Evolutionary conservation across 129 eudicot genomes (phyloP).

Genomic region (Tanacetum coccineum): DNA sequence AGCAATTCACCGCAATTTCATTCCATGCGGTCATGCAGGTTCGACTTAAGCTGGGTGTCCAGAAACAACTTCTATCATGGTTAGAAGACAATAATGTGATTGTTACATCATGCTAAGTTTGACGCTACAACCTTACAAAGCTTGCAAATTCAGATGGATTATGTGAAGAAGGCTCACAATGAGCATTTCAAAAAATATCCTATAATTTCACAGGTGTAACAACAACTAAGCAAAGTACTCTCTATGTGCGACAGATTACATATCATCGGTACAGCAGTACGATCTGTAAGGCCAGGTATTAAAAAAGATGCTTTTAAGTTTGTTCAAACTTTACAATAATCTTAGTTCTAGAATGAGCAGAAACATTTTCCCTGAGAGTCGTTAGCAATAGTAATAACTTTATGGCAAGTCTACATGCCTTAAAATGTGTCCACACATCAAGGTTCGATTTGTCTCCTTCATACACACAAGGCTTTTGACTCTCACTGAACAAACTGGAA

Average conservation of each 20-base stretch:
- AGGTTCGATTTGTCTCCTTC: no score
- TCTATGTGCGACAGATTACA: constrained; percentile 8
- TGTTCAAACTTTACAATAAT: no score
- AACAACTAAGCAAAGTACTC: constrained; percentile 3
- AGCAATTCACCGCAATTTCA: constrained; percentile 2
- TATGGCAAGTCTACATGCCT: no score
- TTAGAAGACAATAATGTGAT: constrained; percentile 2
- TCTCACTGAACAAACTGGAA: no score
- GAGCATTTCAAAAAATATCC: background rate
- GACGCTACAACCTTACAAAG: constrained; percentile 19
- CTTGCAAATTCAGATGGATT: constrained; percentile 7
- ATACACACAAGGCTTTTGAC: no score
- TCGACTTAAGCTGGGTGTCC: constrained; percentile 6
- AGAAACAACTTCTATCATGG: constrained; percentile 6
- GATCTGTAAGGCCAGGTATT: constrained; percentile 8
- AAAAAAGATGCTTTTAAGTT: constrained; percentile 10
- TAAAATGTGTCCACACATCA: no score
- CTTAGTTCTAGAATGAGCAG: no score
- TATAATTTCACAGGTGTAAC: constrained; percentile 5
- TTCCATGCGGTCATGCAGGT: background rate
- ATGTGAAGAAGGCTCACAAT: constrained; percentile 8
- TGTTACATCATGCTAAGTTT: constrained; percentile 9
- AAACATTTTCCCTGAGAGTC: no score
- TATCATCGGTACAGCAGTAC: background rate
- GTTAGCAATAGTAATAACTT: no score